A percentile compares a stretch with the other conserved stretches of the same genome.
Evolutionary conservation across 352 stramenopile genomes (phyloP).

Genomic region (Pythium myriotylum): DNA sequence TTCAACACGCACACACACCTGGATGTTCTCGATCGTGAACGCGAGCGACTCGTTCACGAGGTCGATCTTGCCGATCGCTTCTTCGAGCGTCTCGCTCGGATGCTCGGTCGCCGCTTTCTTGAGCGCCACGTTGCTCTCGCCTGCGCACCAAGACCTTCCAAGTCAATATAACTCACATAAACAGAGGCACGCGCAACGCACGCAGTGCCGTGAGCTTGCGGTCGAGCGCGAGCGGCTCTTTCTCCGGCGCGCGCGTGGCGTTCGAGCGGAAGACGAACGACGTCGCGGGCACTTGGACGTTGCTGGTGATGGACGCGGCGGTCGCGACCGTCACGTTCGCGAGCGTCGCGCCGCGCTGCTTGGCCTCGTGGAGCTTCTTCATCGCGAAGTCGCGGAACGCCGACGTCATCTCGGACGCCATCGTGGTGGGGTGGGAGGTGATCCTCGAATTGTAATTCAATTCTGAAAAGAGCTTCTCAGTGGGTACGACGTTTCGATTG

Average conservation of each 20-base stretch:
- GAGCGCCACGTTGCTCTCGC: conserved; percentile 47
- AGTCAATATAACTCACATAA: too few relatives aligned
- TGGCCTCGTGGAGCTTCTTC: conserved; percentile 75
- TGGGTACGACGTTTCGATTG: conserved; percentile 6
- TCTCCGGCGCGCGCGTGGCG: conserved; percentile 11
- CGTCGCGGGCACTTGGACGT: conserved; percentile 40
- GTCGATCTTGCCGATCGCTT: conserved; percentile 70
- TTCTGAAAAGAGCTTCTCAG: background rate
- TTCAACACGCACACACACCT: conserved; percentile 28
- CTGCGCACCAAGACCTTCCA: too few relatives aligned
- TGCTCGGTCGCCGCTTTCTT: conserved; percentile 36
- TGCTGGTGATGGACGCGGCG: conserved; percentile 52
- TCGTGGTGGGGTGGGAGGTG: too few relatives aligned
- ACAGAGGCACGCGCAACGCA: conserved; percentile 13
- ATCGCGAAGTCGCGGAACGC: conserved; percentile 72
- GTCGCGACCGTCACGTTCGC: conserved; percentile 52
- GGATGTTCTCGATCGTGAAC: conserved; percentile 82
- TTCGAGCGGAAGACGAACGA: conserved; percentile 40
- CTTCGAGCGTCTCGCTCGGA: conserved; percentile 40
- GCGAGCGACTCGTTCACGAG: conserved; percentile 81
- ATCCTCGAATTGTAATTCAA: too few relatives aligned
- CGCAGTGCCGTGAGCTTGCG: conserved; percentile 35
- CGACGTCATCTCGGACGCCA: conserved; percentile 68
- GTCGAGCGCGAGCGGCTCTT: conserved; percentile 41
- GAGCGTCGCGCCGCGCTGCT: conserved; percentile 61